phyloP scores from a whole-genome alignment of 305 asterid genomes.

The Galium porrigens region DNA sequence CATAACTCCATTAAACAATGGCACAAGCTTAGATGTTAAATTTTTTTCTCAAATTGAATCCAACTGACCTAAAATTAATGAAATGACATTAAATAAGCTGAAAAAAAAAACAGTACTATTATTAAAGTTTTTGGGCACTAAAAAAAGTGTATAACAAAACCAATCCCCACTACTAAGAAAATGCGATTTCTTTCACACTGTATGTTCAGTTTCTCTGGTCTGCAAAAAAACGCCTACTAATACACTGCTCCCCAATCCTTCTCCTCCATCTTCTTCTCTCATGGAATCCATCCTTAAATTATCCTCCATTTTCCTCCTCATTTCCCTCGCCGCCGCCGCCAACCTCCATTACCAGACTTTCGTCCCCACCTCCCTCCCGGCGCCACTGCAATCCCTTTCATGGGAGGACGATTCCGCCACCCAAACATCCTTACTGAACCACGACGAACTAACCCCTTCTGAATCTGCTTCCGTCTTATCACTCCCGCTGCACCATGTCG shows the following conservation, averaged over 20 bases:
- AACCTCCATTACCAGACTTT: slow-evolving; percentile 17
- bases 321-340: slow-evolving; percentile 7
- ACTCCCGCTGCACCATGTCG: slow-evolving; percentile 23
- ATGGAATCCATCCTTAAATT: not conserved
- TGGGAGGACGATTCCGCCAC: slow-evolving; percentile 9
- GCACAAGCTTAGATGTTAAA: too few species aligned
- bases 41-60: too few species aligned
- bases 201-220: not conserved
- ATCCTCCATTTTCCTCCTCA: not conserved
- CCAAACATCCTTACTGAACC: not conserved
- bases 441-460: not conserved
- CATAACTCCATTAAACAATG: too few species aligned
- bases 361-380: slow-evolving; percentile 19
- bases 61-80: too few species aligned
- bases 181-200: not conserved
- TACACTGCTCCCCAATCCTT: not conserved
- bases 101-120: too few species aligned
- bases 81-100: too few species aligned
- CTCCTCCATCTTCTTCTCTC: not conserved
- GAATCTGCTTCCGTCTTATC: slow-evolving; percentile 15
- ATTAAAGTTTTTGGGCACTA: not conserved
- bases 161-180: too few species aligned
- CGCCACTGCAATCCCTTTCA: slow-evolving; percentile 18
- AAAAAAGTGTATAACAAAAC: not conserved
- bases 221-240: not conserved